A percentile compares a stretch with the other conserved stretches of the same genome.
Conservation (phyloP, 2,329 filamentous ascomycete species). For the Amphichorda felina region DNA sequence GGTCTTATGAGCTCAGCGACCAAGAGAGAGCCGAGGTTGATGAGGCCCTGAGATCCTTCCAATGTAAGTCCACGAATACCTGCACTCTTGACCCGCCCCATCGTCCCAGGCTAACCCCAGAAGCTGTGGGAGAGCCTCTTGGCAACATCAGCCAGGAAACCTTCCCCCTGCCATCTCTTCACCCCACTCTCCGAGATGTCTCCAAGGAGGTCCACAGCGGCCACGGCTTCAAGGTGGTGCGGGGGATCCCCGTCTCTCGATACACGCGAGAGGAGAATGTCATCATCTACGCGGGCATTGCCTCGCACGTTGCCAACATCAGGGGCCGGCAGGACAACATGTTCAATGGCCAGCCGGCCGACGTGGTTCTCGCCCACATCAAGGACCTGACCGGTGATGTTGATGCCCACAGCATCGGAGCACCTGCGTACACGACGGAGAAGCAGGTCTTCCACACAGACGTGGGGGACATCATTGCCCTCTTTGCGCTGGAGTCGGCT, state of each 20-base stretch:
- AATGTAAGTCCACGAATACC: conserved; percentile 23
- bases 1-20: conserved; percentile 35
- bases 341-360: conserved; percentile 29
- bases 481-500: conserved; percentile 42
- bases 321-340: conserved; percentile 40
- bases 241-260: conserved; percentile 39
- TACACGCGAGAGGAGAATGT: conserved; percentile 45
- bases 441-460: conserved; percentile 55
- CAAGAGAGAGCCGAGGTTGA: conserved; percentile 37
- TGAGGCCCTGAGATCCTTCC: conserved; percentile 27
- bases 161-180: conserved; percentile 43
- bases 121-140: conserved; percentile 8
- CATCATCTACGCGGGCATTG: conserved; percentile 47
- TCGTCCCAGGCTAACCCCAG: not conserved
- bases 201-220: conserved; percentile 44
- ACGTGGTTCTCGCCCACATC: conserved; percentile 47
- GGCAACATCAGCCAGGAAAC: conserved; percentile 33
- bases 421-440: conserved; percentile 46
- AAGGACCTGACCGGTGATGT: conserved; percentile 37
- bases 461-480: conserved; percentile 43
- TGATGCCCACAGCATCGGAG: conserved; percentile 31
- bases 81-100: not conserved
- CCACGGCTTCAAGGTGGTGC: conserved; percentile 49
- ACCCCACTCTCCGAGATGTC: conserved; percentile 33
- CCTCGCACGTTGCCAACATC: conserved; percentile 41